Conservation (phyloP, 129 eudicot species). For the Chrysanthemum seticuspe region DNA sequence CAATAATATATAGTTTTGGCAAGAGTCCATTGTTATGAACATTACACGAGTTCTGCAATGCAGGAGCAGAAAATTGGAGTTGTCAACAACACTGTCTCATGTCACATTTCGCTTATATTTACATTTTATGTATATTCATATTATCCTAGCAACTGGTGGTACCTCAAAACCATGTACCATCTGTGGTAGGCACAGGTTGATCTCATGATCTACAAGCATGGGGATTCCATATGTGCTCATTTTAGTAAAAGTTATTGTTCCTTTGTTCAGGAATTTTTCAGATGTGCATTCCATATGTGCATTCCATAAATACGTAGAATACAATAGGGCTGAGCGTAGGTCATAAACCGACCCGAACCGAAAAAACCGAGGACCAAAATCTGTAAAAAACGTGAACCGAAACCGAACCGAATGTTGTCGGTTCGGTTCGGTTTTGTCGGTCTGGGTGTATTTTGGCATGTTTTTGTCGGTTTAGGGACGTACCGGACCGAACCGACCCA, state of each 20-base stretch:
- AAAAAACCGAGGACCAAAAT: no score
- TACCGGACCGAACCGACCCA: no score
- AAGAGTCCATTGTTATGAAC: not conserved
- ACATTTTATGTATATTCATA: not conserved
- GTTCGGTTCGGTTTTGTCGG: no score
- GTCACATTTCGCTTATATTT: not conserved
- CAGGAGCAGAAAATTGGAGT: not conserved
- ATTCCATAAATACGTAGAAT: no score
- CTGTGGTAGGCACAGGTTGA: not conserved
- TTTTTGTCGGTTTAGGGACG: no score
- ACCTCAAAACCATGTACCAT: constrained; percentile 16
- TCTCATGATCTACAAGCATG: constrained; percentile 1
- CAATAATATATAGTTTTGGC: not conserved
- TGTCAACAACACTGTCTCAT: not conserved
- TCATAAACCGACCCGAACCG: no score
- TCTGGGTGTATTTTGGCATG: no score
- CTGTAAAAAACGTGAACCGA: no score
- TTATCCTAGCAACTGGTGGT: constrained; percentile 10
- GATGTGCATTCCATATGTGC: constrained; percentile 34
- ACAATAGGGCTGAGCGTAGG: no score
- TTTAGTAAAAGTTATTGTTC: constrained; percentile 15
- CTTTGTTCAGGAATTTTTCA: constrained; percentile 84
- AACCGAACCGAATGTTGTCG: no score
- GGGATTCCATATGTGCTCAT: constrained; percentile 1
- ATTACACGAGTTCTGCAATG: not conserved